Evolutionary conservation across 306 rosid genomes (phyloP).

Genomic region (Sesbania bispinosa): DNA sequence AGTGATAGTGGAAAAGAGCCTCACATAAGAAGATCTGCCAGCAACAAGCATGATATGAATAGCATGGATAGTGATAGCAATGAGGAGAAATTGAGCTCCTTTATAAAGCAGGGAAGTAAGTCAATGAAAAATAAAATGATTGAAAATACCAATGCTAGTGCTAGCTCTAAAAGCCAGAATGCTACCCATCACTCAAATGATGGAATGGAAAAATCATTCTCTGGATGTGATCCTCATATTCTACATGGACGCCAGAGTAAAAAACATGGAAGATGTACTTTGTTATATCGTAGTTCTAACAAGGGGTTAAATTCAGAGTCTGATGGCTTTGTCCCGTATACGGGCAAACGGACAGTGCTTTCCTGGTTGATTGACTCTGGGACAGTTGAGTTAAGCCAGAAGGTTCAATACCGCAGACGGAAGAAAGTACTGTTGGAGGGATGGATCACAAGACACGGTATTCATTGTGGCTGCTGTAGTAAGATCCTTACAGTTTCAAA

Average conservation of each 20-base stretch:
- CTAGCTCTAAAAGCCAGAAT: slow-evolving; percentile 49
- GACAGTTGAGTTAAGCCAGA: slow-evolving; percentile 74
- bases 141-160: slow-evolving; percentile 51
- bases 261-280: slow-evolving; percentile 72
- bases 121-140: slow-evolving; percentile 56
- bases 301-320: slow-evolving; percentile 65
- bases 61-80: slow-evolving; percentile 70
- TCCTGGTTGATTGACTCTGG: slow-evolving; percentile 91
- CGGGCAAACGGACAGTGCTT: slow-evolving; percentile 89
- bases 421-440: slow-evolving; percentile 83
- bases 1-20: slow-evolving; percentile 54
- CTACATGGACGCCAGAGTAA: slow-evolving; percentile 70
- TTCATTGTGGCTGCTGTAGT: slow-evolving; percentile 95
- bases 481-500: slow-evolving; percentile 88
- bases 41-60: slow-evolving; percentile 49
- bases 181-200: slow-evolving; percentile 41
- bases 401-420: slow-evolving; percentile 82
- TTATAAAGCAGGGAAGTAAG: slow-evolving; percentile 74
- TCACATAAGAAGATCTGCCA: slow-evolving; percentile 36
- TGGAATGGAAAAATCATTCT: slow-evolving; percentile 38
- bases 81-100: slow-evolving; percentile 83
- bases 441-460: slow-evolving; percentile 93
- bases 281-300: slow-evolving; percentile 78
- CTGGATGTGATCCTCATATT: slow-evolving; percentile 49
- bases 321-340: slow-evolving; percentile 86